These are phyloP conservation scores for Phytophthora crassamura DNA, from an alignment of 352 stramenopile genomes.

Conservation along the genomic window DNA sequence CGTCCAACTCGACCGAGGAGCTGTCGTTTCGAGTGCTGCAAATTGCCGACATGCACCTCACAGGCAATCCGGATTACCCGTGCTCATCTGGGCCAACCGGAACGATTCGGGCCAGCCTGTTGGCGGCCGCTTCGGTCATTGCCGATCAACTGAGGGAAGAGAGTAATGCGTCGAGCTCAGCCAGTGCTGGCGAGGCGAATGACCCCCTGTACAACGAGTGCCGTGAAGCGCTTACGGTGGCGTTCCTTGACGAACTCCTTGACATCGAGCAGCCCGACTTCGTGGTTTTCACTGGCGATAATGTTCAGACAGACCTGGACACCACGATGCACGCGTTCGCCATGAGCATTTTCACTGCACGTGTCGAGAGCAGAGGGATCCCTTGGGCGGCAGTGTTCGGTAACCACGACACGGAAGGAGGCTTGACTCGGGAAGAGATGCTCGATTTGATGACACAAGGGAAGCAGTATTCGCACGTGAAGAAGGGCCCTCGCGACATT, in stretches of 20 bases:
- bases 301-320: constrained; percentile 48
- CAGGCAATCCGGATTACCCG: constrained; percentile 39
- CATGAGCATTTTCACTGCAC: constrained; percentile 44
- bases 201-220: constrained; percentile 43
- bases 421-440: constrained; percentile 52
- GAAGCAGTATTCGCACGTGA: constrained; percentile 50
- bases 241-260: constrained; percentile 63
- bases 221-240: constrained; percentile 52
- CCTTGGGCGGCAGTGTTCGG: constrained; percentile 68
- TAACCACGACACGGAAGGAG: constrained; percentile 70
- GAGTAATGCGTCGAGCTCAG: constrained; percentile 29
- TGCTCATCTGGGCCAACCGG: constrained; percentile 39
- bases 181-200: constrained; percentile 17
- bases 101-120: constrained; percentile 29
- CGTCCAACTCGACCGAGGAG: constrained; percentile 28
- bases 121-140: constrained; percentile 36
- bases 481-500: constrained; percentile 52
- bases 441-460: constrained; percentile 41
- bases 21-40: constrained; percentile 73
- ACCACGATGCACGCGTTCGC: constrained; percentile 30
- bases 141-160: constrained; percentile 29
- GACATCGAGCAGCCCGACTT: constrained; percentile 71
- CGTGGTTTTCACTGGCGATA: constrained; percentile 72
- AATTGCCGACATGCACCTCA: constrained; percentile 72
- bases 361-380: constrained; percentile 50